Conservation (phyloP, 2,329 filamentous ascomycete species). For the Aaosphaeria arxii region DNA sequence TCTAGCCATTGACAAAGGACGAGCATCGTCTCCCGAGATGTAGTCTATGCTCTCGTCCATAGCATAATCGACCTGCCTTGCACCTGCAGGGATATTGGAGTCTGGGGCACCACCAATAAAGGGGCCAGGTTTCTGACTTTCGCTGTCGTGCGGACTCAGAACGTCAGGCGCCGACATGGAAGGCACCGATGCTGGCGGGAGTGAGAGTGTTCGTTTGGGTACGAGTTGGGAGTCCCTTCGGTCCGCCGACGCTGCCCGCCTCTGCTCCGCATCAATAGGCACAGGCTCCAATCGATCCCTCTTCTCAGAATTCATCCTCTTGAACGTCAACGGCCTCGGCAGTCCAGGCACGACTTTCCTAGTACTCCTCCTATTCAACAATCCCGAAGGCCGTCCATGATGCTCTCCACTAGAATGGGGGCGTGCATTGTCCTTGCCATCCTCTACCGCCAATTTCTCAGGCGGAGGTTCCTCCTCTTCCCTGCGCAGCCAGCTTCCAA, state of each 20-base stretch:
- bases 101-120: constrained; percentile 30
- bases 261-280: constrained; percentile 62
- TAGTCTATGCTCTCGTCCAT: constrained; percentile 22
- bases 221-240: constrained; percentile 61
- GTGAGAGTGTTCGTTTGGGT: constrained; percentile 44
- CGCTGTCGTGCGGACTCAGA: constrained; percentile 26
- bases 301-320: constrained; percentile 77
- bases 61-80: constrained; percentile 33
- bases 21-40: constrained; percentile 16
- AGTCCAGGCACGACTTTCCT: constrained; percentile 73
- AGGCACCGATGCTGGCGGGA: constrained; percentile 33
- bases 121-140: constrained; percentile 16
- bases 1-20: constrained; percentile 22
- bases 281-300: constrained; percentile 69
- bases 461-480: constrained; percentile 32
- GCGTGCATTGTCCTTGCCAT: constrained; percentile 31
- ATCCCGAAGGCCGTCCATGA: constrained; percentile 11
- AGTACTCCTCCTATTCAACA: constrained; percentile 28
- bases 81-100: constrained; percentile 32
- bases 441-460: constrained; percentile 9
- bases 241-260: constrained; percentile 70
- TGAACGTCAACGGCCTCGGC: constrained; percentile 74
- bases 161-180: constrained; percentile 40
- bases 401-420: constrained; percentile 32
- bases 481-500: constrained; percentile 40